phyloP scores from a whole-genome alignment of 495 filamentous ascomycete species.

The Cercophora samala region DNA sequence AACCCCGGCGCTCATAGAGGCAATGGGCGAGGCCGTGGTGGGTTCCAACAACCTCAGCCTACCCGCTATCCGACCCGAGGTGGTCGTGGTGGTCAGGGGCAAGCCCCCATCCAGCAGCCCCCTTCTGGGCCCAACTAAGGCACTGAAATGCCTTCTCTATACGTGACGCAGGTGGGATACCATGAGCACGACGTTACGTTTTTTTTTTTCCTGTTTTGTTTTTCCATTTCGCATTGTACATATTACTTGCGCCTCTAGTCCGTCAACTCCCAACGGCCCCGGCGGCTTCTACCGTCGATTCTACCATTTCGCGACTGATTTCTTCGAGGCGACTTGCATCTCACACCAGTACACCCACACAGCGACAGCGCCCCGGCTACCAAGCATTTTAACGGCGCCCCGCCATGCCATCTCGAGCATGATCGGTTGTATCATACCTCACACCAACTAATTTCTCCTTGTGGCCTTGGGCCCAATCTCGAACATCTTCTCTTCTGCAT shows the following conservation, averaged over 20 bases:
- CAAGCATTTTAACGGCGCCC: background rate
- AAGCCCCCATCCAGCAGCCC: slow-evolving; percentile 30
- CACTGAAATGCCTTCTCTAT: slow-evolving; percentile 17
- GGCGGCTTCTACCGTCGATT: background rate
- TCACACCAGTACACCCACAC: background rate
- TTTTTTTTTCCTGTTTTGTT: slow-evolving; percentile 15
- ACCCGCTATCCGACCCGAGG: slow-evolving; percentile 43
- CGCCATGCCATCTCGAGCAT: background rate
- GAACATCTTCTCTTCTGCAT: background rate
- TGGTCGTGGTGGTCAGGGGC: slow-evolving; percentile 40
- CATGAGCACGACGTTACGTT: slow-evolving; percentile 23
- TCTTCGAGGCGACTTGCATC: background rate
- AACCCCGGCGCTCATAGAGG: slow-evolving; percentile 32
- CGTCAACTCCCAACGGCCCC: slow-evolving; percentile 11
- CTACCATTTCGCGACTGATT: background rate
- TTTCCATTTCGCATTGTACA: slow-evolving; percentile 33
- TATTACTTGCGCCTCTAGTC: slow-evolving; percentile 23
- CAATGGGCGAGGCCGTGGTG: slow-evolving; percentile 37
- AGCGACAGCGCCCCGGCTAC: background rate
- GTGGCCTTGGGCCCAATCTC: slow-evolving; percentile 9
- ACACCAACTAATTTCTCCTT: slow-evolving; percentile 20
- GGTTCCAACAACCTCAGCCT: slow-evolving; percentile 34
- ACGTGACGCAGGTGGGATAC: slow-evolving; percentile 12
- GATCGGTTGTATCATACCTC: slow-evolving; percentile 25
- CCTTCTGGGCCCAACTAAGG: slow-evolving; percentile 26